Base-by-base conservation (phyloP, 495 filamentous ascomycete genomes). In the Letharia columbiana region DNA sequence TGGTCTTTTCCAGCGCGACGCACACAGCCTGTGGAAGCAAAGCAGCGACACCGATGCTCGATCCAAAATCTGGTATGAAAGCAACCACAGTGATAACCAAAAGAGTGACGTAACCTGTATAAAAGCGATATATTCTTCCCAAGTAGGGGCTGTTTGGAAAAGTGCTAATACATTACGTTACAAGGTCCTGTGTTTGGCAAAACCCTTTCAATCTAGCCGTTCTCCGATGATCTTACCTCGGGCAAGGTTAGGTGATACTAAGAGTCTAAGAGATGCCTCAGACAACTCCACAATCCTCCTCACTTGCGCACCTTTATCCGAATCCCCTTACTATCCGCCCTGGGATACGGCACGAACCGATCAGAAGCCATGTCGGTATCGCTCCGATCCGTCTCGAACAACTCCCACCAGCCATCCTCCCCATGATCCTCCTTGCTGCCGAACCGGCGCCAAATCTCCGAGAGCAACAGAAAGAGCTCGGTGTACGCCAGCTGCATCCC, bases 21-120 rank as follows among this genome's bases (percentile, higher is more conserved):
- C 52, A 72, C 70, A 44, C 76, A 76, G 81, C 78, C 71, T 87
- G 84, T 0, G 82, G 80, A 18, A 83, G 71, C 42, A 86, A 71
- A 0, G 83, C 79, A 3, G 84, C 78, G 10, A 82, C 81, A 2
- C 83, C 86, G 0, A 79, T 82, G 0, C 79, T 82, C 67, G 76
- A 79, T 4, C 83, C 82, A 76, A 81, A 87, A 66, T 87, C 84
- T 0, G 83, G 78, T 7, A 86, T 68, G 67, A 87, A 84, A 0
- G 84, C 80, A 20, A 76, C 78, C n/a, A 75, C 71, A 0, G 81
- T 77, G 13, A 87, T 77, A 18, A 86, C 73, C 73, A 81, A 74
- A 0, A 87, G 77, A 47, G 83, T 81, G 31, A 81, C 20, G 62
- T 84, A 77, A 28, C 23, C 23, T 28, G 23, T 28, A 28, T 28